Percentiles rank a stretch among this genome's conserved stretches.
Conservation (phyloP, 495 filamentous ascomycete genomes). For the Penicillium bialowiezense region DNA sequence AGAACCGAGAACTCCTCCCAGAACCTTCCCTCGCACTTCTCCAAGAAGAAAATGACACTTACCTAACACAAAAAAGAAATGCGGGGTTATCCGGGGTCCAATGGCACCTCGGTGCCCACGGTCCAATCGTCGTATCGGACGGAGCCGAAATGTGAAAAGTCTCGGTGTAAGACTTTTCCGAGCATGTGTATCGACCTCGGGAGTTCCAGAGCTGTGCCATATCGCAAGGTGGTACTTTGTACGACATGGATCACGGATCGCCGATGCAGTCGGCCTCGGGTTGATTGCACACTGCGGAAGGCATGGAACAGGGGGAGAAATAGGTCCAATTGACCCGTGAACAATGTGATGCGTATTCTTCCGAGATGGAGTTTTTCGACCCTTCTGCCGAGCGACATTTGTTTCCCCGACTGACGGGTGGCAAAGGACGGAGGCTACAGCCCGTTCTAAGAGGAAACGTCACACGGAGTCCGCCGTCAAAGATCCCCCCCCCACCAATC, state of each 20-base stretch:
- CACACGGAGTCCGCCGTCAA: conserved; percentile 6
- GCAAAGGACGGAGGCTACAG: not conserved
- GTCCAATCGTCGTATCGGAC: conserved; percentile 32
- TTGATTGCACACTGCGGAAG: conserved; percentile 4
- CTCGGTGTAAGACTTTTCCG: conserved; percentile 22
- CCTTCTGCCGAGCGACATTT: conserved; percentile 4
- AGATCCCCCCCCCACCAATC: conserved; percentile 1
- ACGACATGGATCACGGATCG: conserved; percentile 1
- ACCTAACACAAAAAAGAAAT: conserved; percentile 27
- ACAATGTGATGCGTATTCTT: conserved; percentile 1
- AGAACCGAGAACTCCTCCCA: not conserved
- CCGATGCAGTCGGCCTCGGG: conserved; percentile 17
- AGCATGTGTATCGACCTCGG: conserved; percentile 5
- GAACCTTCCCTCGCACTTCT: too few relatives aligned
- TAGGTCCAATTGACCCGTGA: conserved; percentile 7
- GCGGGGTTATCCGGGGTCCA: conserved; percentile 35
- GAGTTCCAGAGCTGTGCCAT: not conserved
- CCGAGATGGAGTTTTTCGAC: not conserved
- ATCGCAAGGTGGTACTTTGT: not conserved
- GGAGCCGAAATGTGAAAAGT: conserved; percentile 22
- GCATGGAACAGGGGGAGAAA: not conserved
- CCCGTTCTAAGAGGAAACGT: not conserved
- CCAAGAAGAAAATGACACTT: conserved; percentile 1
- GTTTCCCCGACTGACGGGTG: conserved; percentile 1
- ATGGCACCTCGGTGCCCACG: conserved; percentile 31